Percentiles rank a stretch among this genome's conserved stretches.
phyloP scores from a whole-genome alignment of 78 protist genomes.

The Dictyostelium brefeldianum region DNA sequence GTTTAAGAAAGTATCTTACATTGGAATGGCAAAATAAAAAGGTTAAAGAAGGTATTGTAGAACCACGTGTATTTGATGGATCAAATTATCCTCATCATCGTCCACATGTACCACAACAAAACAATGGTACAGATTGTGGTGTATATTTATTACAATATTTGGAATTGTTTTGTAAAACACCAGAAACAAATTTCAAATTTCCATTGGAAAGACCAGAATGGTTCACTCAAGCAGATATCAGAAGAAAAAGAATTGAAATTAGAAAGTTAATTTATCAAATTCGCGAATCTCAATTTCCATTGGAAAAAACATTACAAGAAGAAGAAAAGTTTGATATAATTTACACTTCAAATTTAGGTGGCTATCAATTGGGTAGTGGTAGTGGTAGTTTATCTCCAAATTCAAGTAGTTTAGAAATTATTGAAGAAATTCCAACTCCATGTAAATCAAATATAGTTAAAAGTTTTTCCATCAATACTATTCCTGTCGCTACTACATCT shows the following conservation, averaged over 20 bases:
- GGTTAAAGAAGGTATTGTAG: not conserved
- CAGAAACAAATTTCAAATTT: slow-evolving; percentile 5
- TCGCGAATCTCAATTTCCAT: slow-evolving; percentile 18
- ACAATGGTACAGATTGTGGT: slow-evolving; percentile 76
- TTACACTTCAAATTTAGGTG: not conserved
- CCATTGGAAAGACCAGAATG: slow-evolving; percentile 60
- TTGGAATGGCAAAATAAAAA: slow-evolving; percentile 66
- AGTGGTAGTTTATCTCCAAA: not conserved
- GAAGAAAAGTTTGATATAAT: slow-evolving; percentile 22
- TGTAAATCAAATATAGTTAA: not conserved
- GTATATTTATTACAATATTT: slow-evolving; percentile 71
- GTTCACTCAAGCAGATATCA: slow-evolving; percentile 24
- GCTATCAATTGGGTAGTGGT: slow-evolving; percentile 1
- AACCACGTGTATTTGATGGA: not conserved
- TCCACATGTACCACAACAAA: slow-evolving; percentile 69
- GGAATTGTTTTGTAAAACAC: slow-evolving; percentile 67
- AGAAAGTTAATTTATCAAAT: slow-evolving; percentile 33
- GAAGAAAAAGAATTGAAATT: slow-evolving; percentile 21
- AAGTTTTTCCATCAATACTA: too few species aligned
- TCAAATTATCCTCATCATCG: not conserved
- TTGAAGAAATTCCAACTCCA: not conserved
- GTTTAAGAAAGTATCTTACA: slow-evolving; percentile 46
- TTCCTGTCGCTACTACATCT: not conserved
- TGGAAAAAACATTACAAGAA: slow-evolving; percentile 27
- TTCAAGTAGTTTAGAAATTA: not conserved